These are phyloP conservation scores for Lachancea waltii DNA, from an alignment of 805 yeast species.

Conservation along the genomic window DNA sequence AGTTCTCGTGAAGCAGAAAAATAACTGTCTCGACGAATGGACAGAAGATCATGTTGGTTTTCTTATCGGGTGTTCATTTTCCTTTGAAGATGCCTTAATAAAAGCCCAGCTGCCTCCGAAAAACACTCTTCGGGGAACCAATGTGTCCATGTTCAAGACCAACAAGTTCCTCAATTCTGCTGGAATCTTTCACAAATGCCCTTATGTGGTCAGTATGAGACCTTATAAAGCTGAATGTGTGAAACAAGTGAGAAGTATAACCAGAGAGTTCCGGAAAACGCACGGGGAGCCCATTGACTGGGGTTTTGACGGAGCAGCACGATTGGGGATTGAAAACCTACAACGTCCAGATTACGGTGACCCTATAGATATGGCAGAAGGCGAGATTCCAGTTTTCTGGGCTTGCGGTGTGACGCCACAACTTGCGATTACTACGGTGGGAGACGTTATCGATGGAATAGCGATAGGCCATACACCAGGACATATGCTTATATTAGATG, in stretches of 20 bases:
- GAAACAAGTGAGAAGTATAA: slow-evolving; percentile 29
- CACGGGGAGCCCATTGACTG: slow-evolving; percentile 41
- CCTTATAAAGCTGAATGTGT: slow-evolving; percentile 32
- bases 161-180: slow-evolving; percentile 26
- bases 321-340: slow-evolving; percentile 34
- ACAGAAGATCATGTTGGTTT: slow-evolving; percentile 35
- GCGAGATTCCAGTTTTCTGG: slow-evolving; percentile 40
- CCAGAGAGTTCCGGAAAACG: slow-evolving; percentile 27
- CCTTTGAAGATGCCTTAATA: slow-evolving; percentile 35
- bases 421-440: slow-evolving; percentile 28
- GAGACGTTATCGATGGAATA: slow-evolving; percentile 26
- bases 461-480: slow-evolving; percentile 36
- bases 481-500: slow-evolving; percentile 34
- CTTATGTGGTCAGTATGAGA: slow-evolving; percentile 40
- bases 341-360: slow-evolving; percentile 36
- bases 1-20: slow-evolving; percentile 18
- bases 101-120: slow-evolving; percentile 30
- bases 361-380: slow-evolving; percentile 25
- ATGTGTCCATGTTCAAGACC: slow-evolving; percentile 29
- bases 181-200: slow-evolving; percentile 28
- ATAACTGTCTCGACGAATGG: slow-evolving; percentile 32
- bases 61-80: slow-evolving; percentile 38
- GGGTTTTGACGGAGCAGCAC: slow-evolving; percentile 35
- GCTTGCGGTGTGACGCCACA: slow-evolving; percentile 42
- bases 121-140: slow-evolving; percentile 16